These are phyloP conservation scores for Carpinus fangiana DNA, from an alignment of 306 rosid genomes.

Conservation along the genomic window DNA sequence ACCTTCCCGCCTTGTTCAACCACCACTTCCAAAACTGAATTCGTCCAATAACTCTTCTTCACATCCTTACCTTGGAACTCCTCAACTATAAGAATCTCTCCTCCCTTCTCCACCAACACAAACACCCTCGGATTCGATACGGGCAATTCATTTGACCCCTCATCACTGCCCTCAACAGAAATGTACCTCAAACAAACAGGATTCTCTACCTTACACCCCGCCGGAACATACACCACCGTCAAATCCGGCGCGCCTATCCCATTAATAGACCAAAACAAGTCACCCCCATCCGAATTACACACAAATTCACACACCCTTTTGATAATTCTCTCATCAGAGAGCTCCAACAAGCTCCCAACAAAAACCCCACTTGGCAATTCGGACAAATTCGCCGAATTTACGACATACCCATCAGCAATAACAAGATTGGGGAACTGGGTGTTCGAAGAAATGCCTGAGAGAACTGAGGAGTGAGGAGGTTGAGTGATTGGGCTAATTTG, in stretches of 20 bases:
- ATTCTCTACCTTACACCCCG: constrained; percentile 54
- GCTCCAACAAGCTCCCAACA: constrained; percentile 55
- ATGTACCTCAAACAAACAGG: constrained; percentile 66
- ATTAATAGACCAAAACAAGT: constrained; percentile 90
- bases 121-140: constrained; percentile 87
- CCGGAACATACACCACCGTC: constrained; percentile 74
- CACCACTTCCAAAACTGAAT: constrained; percentile 71
- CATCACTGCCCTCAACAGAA: constrained; percentile 38
- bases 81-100: constrained; percentile 67
- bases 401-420: constrained; percentile 56
- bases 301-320: constrained; percentile 49
- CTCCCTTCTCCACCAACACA: constrained; percentile 80
- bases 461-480: constrained; percentile 32
- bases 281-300: constrained; percentile 36
- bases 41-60: constrained; percentile 62
- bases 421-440: constrained; percentile 44
- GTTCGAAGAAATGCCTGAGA: background rate
- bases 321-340: constrained; percentile 33
- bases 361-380: constrained; percentile 58
- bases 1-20: constrained; percentile 75
- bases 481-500: constrained; percentile 56
- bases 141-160: constrained; percentile 44
- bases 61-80: constrained; percentile 52
- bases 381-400: constrained; percentile 29
- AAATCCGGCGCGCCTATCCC: constrained; percentile 89